A percentile compares a stretch with the other conserved stretches of the same genome.
These are phyloP conservation scores for Penicillium decumbens DNA, from an alignment of 2,329 filamentous ascomycete species.

Conservation along the genomic window DNA sequence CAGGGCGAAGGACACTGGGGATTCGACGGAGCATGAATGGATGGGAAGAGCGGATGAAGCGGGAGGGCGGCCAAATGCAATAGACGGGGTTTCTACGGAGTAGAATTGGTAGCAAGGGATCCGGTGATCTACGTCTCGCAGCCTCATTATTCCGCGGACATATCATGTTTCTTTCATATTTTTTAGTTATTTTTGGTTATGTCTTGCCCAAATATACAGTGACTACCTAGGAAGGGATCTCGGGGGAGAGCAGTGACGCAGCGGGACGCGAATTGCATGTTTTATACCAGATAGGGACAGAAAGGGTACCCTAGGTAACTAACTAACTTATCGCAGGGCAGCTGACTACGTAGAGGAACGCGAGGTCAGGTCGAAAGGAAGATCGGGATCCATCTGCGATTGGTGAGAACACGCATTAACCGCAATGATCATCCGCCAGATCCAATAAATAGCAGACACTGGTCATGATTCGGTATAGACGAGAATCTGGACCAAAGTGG, in stretches of 20 bases:
- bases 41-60: conserved; percentile 41
- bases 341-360: not conserved
- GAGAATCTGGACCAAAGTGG: conserved; percentile 19
- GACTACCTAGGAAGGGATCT: not conserved
- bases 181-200: not conserved
- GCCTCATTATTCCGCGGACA: conserved; percentile 3
- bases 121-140: conserved; percentile 5
- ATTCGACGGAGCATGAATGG: conserved; percentile 43
- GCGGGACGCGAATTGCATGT: not conserved
- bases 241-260: not conserved
- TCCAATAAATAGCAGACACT: conserved; percentile 3
- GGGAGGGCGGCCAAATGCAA: conserved; percentile 18
- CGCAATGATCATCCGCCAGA: conserved; percentile 10
- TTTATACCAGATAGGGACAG: not conserved
- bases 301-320: not conserved
- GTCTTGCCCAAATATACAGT: not conserved
- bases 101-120: conserved; percentile 2
- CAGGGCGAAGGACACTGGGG: conserved; percentile 38
- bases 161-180: not conserved
- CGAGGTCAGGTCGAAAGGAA: not conserved
- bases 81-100: conserved; percentile 8
- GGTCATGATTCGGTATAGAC: not conserved
- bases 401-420: conserved; percentile 1
- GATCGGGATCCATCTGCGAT: conserved; percentile 1
- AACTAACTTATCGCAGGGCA: not conserved